A percentile compares a stretch with the other conserved stretches of the same genome.
Evolutionary conservation across 164 flowering plant genomes (phyloP).

Genomic region (Magnolia changhungtana): DNA sequence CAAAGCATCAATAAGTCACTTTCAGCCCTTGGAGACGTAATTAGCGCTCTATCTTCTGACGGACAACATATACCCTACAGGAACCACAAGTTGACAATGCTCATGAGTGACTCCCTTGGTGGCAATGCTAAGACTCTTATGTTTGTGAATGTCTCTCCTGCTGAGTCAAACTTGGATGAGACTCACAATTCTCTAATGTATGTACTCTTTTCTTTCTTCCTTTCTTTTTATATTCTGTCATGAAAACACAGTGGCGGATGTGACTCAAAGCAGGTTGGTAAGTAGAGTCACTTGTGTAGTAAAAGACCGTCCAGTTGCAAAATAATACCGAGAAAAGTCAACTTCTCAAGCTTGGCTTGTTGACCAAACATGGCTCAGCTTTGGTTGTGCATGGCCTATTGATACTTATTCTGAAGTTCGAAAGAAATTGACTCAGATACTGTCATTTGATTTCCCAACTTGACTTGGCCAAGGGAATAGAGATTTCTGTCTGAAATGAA

Average conservation of each 20-base stretch:
- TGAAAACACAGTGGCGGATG: not conserved
- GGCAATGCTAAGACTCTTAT: constrained; percentile 98
- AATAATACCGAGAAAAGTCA: too few relatives aligned
- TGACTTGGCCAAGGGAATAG: too few relatives aligned
- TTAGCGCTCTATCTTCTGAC: constrained; percentile 83
- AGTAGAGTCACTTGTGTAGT: not conserved
- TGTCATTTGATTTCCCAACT: too few relatives aligned
- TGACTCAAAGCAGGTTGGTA: not conserved
- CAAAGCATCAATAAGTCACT: constrained; percentile 98
- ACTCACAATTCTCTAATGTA: constrained; percentile 84
- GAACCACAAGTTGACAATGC: constrained; percentile 94
- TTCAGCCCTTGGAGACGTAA: constrained; percentile 98
- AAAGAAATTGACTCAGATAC: too few relatives aligned
- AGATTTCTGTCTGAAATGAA: too few relatives aligned
- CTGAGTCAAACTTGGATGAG: constrained; percentile 94
- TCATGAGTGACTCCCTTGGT: constrained; percentile 99
- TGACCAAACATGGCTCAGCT: too few relatives aligned
- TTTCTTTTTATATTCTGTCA: not conserved
- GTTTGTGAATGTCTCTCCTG: constrained; percentile 96
- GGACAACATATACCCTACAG: constrained; percentile 91
- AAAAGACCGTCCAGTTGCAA: too few relatives aligned
- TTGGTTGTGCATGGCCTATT: too few relatives aligned
- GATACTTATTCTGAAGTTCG: too few relatives aligned
- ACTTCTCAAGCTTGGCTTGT: too few relatives aligned
- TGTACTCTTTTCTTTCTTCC: constrained; percentile 16